These are phyloP conservation scores for Ganoderma sinense DNA, from an alignment of 1,284 basidiomycete species.

Conservation along the genomic window DNA sequence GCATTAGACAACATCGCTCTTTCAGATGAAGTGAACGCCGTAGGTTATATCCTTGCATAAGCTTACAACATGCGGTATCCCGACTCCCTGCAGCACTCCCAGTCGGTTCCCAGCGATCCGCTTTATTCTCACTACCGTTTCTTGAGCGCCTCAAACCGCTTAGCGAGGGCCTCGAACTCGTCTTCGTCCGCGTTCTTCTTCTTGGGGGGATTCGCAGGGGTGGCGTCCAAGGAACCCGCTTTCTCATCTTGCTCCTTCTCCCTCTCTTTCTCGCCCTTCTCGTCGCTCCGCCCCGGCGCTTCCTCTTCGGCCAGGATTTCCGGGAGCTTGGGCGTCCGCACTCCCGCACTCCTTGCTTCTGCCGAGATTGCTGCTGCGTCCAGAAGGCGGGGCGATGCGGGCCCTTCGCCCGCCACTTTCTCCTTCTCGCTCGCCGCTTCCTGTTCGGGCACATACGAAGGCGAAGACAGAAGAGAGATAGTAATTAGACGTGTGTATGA, in stretches of 20 bases:
- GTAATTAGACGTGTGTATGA: constrained; percentile 11
- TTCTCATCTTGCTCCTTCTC: not conserved
- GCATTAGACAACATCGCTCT: not conserved
- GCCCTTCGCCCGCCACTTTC: constrained; percentile 9
- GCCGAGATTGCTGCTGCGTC: constrained; percentile 40
- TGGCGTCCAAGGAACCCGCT: constrained; percentile 28
- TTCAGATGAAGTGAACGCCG: not conserved
- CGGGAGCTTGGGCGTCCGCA: constrained; percentile 50
- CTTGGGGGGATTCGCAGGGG: constrained; percentile 34
- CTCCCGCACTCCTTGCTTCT: constrained; percentile 41
- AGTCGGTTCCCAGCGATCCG: not conserved
- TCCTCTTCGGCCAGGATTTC: constrained; percentile 56
- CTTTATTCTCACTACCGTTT: constrained; percentile 56
- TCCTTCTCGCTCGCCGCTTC: constrained; percentile 26
- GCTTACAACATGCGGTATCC: not conserved
- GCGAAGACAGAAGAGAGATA: constrained; percentile 2
- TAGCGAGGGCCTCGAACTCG: constrained; percentile 74
- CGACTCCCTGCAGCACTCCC: not conserved
- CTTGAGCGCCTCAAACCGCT: constrained; percentile 83
- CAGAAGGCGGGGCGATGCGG: constrained; percentile 32
- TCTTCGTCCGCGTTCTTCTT: constrained; percentile 54
- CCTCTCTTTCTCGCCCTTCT: not conserved
- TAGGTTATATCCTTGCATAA: not conserved
- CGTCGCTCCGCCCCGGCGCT: constrained; percentile 32
- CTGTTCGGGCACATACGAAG: constrained; percentile 16